Evolutionary conservation across 2,329 filamentous ascomycete species (phyloP).

Genomic region (Chaetomium sp.): DNA sequence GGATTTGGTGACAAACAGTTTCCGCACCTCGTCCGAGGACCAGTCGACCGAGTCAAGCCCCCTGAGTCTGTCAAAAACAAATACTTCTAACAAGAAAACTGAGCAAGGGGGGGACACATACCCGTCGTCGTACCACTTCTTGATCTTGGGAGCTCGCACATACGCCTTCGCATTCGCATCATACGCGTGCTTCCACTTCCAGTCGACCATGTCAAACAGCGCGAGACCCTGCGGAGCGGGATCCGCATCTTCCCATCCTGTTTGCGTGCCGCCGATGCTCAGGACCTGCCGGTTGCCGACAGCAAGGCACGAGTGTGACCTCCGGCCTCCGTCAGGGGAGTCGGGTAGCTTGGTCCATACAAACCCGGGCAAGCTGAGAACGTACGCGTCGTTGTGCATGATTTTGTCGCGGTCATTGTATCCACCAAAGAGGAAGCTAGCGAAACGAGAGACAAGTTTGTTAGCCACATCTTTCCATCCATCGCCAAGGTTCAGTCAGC

Average conservation of each 20-base stretch:
- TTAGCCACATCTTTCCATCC: too few species aligned
- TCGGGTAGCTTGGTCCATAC: conserved; percentile 16
- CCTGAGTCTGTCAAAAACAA: background rate
- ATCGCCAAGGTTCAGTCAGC: too few species aligned
- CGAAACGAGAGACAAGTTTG: background rate
- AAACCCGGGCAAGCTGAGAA: conserved; percentile 19
- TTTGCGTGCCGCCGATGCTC: conserved; percentile 13
- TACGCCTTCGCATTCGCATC: conserved; percentile 14
- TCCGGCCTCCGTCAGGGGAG: conserved; percentile 4
- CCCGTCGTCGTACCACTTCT: conserved; percentile 16
- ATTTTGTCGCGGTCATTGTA: conserved; percentile 3
- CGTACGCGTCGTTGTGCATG: conserved; percentile 14
- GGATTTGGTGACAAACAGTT: conserved; percentile 6
- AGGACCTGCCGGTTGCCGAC: conserved; percentile 18
- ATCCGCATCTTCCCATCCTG: background rate
- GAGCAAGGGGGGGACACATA: background rate
- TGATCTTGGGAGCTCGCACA: conserved; percentile 5
- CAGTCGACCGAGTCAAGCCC: conserved; percentile 12
- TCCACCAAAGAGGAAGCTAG: conserved; percentile 8
- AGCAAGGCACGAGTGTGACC: conserved; percentile 8
- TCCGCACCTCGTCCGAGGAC: conserved; percentile 12
- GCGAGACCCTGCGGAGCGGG: conserved; percentile 14
- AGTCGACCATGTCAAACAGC: conserved; percentile 18
- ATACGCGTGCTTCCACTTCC: conserved; percentile 16
- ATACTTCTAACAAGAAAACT: too few species aligned